Base-by-base conservation (phyloP, 306 rosid genomes). In the Myrica gale region DNA sequence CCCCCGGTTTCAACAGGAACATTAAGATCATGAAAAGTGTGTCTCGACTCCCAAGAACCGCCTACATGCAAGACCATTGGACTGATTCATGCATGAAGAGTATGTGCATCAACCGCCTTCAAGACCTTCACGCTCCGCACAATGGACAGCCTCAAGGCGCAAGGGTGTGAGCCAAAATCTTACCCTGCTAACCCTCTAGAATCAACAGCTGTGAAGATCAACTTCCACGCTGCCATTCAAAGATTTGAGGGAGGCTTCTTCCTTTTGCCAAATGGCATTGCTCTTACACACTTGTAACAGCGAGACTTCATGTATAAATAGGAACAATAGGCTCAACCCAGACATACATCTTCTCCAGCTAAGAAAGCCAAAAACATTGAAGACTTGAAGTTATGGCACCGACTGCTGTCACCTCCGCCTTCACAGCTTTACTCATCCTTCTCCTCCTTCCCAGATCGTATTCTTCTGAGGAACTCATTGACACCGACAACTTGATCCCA, bases 361-460 rank as follows among this genome's bases (percentile, higher is more conserved):
- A 8, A 68, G 17, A 20, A 53, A 11, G 1, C 51, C 51, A 50
- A 55, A 20, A 23, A 32, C 37, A 32, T 32, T 32, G 37, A 32
- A 32, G 37, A 32, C 37, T 32, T 32, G 37, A 0, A 69, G 74
- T 32, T 23, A 74, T 82, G 84, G 63, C 78, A 51, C 61, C 45
- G 1, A 16, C 7, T 58, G 65, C 76, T 41, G 3, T 41, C 15
- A 58, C 32, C 52, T 41, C 45, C 19, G 50, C 75, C 72, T 32
- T 66, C 16, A 73, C 72, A 32, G 50, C 86, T 23, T 79, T 60
- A 10, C 58, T 83, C 43, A 19, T 66, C 72, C 16, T 78, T 42
- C 9, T 80, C 41, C 77, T 88, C 9, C 67, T 68, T 68, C 79
- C 78, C 41, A 73, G 26, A 9, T 58, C 79, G 75, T 60, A 39